These are phyloP conservation scores for Trapa bicornis DNA, from an alignment of 345 rosid species.

Conservation along the genomic window DNA sequence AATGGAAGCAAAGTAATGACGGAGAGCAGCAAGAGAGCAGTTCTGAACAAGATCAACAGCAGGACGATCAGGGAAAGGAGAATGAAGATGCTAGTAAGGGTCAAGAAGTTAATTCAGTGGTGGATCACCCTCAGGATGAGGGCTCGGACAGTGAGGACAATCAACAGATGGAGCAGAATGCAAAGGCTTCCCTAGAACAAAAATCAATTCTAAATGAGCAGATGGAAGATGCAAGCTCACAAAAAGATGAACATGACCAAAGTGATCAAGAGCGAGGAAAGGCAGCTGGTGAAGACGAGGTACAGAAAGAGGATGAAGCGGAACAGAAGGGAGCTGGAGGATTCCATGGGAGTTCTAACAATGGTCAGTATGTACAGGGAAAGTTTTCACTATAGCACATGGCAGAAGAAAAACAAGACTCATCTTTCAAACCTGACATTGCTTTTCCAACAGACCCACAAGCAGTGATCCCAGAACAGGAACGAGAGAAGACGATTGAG, in stretches of 20 bases:
- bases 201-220: too few species aligned
- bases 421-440: background rate
- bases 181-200: conserved; percentile 1
- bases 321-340: background rate
- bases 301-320: too few species aligned
- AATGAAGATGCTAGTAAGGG: too few species aligned
- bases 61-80: conserved; percentile 5
- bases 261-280: background rate
- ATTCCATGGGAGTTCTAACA: background rate
- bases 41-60: conserved; percentile 1
- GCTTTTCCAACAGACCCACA: conserved; percentile 3
- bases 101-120: background rate
- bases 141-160: background rate
- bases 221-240: background rate
- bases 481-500: conserved; percentile 15
- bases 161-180: background rate
- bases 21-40: conserved; percentile 1
- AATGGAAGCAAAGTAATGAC: background rate
- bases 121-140: background rate
- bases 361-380: background rate
- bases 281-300: background rate
- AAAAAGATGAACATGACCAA: background rate
- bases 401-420: background rate
- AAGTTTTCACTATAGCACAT: background rate
- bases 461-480: conserved; percentile 15